phyloP scores from a whole-genome alignment of 768 basidiomycete genomes.

The Tricholoma terreum region DNA sequence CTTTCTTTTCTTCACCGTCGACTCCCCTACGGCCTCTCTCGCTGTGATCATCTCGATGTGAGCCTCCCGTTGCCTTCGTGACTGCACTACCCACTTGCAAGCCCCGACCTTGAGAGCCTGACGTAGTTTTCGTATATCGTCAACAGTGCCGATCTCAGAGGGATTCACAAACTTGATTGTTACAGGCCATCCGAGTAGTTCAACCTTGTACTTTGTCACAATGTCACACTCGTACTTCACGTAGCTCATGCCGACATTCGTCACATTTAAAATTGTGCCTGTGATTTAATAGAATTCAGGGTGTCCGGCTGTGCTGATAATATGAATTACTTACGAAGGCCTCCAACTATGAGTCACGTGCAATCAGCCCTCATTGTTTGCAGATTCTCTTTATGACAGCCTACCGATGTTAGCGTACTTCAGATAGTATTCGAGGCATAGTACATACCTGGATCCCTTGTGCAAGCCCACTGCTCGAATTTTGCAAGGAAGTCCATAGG shows the following conservation, averaged over 20 bases:
- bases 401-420: neutral
- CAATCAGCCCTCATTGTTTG: neutral
- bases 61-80: neutral
- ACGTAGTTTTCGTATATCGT: neutral
- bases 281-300: neutral
- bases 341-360: neutral
- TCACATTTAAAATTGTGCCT: neutral
- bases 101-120: neutral
- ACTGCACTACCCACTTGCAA: neutral
- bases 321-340: conserved; percentile 1
- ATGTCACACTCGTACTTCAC: neutral
- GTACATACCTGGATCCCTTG: neutral
- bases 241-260: neutral
- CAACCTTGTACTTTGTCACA: neutral
- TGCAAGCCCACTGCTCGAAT: neutral
- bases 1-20: neutral
- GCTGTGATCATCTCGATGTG: neutral
- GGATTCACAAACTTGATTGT: neutral
- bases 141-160: neutral
- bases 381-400: neutral
- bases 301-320: neutral
- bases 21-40: neutral
- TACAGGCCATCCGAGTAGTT: neutral
- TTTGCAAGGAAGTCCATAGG: neutral
- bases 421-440: neutral